These are phyloP conservation scores for Candida mesenterica DNA, from an alignment of 1,139 yeast species.

Conservation along the genomic window DNA sequence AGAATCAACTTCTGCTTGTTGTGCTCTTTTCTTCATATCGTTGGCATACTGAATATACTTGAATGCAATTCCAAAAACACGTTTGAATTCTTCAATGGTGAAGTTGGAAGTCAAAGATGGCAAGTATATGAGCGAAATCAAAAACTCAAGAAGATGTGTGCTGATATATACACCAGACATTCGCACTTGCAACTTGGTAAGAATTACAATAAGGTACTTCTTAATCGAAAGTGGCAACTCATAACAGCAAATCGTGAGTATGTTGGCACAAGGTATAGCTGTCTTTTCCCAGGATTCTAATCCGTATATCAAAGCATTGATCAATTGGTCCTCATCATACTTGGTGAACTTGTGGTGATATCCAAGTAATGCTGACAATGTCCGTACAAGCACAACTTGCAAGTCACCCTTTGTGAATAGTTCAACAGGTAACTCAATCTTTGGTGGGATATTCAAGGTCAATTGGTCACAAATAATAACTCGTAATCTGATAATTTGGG, in stretches of 20 bases:
- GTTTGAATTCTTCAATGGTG: conserved; percentile 71
- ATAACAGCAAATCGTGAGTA: conserved; percentile 73
- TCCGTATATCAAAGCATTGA: conserved; percentile 62
- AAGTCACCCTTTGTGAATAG: conserved; percentile 55
- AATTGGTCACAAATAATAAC: conserved; percentile 61
- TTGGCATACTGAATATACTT: conserved; percentile 72
- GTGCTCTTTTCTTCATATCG: conserved; percentile 38
- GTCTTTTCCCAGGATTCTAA: conserved; percentile 76
- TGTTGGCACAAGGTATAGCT: conserved; percentile 75
- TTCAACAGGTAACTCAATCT: conserved; percentile 42
- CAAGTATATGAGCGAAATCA: conserved; percentile 62
- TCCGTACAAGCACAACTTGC: conserved; percentile 64
- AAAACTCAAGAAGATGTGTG: conserved; percentile 74
- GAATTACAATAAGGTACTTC: conserved; percentile 61
- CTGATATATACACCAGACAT: conserved; percentile 69
- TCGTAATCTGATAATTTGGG: conserved; percentile 47
- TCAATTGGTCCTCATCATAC: conserved; percentile 66
- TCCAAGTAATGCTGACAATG: conserved; percentile 65
- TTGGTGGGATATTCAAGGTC: conserved; percentile 46
- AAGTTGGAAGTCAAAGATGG: conserved; percentile 71
- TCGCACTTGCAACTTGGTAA: conserved; percentile 69
- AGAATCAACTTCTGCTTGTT: conserved; percentile 13
- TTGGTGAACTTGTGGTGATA: conserved; percentile 60
- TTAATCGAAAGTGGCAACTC: conserved; percentile 76
- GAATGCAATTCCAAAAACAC: conserved; percentile 82